Conservation (phyloP, 306 rosid species). For the Trifolium subterraneum region DNA sequence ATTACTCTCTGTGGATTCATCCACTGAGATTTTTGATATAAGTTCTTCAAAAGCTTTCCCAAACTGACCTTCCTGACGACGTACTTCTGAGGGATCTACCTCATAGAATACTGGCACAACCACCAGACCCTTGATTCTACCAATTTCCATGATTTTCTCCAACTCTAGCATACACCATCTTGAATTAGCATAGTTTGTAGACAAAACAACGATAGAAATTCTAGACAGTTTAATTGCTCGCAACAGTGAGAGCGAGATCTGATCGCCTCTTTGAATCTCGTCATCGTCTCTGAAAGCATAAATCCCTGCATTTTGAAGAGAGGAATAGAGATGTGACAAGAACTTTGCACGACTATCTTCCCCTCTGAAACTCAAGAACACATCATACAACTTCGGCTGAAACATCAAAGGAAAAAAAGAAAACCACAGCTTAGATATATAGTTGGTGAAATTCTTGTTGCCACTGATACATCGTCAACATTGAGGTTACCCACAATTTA, state of each 20-base stretch:
- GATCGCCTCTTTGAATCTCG: conserved; percentile 21
- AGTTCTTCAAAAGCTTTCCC: background rate
- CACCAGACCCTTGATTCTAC: background rate
- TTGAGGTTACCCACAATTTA: background rate
- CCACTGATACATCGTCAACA: background rate
- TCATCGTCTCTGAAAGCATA: background rate
- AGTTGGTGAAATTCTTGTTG: background rate
- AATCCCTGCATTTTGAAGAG: conserved; percentile 18
- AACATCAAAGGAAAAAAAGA: background rate
- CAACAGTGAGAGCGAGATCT: background rate
- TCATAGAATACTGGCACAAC: conserved; percentile 14
- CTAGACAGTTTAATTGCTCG: background rate
- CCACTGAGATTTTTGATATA: background rate
- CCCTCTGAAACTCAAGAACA: conserved; percentile 36
- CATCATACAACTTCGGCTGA: conserved; percentile 16
- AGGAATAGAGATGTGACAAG: background rate
- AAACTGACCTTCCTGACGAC: background rate
- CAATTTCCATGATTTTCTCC: conserved; percentile 14
- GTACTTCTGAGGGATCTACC: conserved; percentile 15
- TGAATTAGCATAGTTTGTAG: conserved; percentile 29
- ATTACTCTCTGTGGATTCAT: background rate
- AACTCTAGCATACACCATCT: conserved; percentile 39
- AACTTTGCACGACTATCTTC: conserved; percentile 4
- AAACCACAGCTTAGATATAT: background rate
- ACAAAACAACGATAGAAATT: conserved; percentile 32